Conservation (phyloP, 257 asterid species). For the Schizonepeta tenuifolia region DNA sequence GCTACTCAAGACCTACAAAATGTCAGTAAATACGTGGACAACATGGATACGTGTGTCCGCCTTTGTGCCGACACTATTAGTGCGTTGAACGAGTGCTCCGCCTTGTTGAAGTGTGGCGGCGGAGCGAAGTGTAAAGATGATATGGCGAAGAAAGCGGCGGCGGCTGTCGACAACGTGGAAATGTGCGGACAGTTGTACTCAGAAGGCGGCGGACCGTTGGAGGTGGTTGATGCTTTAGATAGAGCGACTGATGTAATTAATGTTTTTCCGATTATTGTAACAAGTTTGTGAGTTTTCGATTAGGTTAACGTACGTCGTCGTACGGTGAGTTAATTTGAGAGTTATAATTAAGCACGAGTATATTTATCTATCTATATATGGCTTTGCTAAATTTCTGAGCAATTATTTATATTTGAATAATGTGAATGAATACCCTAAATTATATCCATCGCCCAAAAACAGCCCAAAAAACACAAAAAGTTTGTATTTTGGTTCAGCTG, state of each 20-base stretch:
- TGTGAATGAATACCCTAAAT: too few species aligned
- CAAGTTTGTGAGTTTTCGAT: not conserved
- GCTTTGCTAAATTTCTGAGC: too few species aligned
- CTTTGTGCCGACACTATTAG: constrained; percentile 13
- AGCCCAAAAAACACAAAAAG: too few species aligned
- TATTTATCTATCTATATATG: too few species aligned
- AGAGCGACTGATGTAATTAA: constrained; percentile 20
- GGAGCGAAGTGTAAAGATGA: not conserved
- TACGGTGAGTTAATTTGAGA: too few species aligned
- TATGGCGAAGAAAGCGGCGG: constrained; percentile 25
- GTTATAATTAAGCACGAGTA: too few species aligned
- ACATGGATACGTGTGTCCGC: too few species aligned
- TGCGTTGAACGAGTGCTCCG: constrained; percentile 10
- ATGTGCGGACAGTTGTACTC: constrained; percentile 37
- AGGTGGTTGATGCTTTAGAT: constrained; percentile 19
- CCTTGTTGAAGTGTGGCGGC: not conserved
- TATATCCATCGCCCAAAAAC: too few species aligned
- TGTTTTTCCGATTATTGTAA: constrained; percentile 26
- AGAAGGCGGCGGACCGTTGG: constrained; percentile 30
- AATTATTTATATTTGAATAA: too few species aligned
- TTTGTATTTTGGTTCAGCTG: too few species aligned
- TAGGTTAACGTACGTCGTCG: too few species aligned
- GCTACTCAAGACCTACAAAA: not conserved
- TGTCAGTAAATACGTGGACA: not conserved
- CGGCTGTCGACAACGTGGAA: constrained; percentile 32